phyloP scores from a whole-genome alignment of 108 stramenopile genomes.

The Licmophora abbreviata region DNA sequence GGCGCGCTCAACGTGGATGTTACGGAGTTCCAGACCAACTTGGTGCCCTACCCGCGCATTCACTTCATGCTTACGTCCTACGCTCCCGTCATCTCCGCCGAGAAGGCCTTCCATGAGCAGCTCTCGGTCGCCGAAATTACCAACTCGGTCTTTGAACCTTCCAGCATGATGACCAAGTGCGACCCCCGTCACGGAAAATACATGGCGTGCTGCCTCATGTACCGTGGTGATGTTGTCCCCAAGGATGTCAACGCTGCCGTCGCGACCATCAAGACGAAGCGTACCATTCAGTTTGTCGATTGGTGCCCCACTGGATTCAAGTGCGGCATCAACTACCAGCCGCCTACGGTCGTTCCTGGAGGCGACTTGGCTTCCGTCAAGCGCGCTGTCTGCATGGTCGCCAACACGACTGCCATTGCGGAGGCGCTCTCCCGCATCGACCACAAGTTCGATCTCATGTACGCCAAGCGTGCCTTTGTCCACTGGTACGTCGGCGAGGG shows the following conservation, averaged over 20 bases:
- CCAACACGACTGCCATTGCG: slow-evolving; percentile 99
- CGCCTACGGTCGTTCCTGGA: slow-evolving; percentile 91
- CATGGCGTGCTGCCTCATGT: slow-evolving; percentile 99
- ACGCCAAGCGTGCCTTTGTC: slow-evolving; percentile 99
- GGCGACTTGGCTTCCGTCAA: slow-evolving; percentile 92
- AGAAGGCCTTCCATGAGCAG: slow-evolving; percentile 90
- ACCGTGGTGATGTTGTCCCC: slow-evolving; percentile 93
- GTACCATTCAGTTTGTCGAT: slow-evolving; percentile 94
- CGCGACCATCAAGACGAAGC: slow-evolving; percentile 93
- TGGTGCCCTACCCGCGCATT: slow-evolving; percentile 95
- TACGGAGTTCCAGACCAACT: slow-evolving; percentile 95
- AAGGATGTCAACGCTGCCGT: slow-evolving; percentile 92
- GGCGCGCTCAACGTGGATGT: slow-evolving; percentile 94
- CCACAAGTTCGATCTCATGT: slow-evolving; percentile 99
- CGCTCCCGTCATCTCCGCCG: slow-evolving; percentile 87
- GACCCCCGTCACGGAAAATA: slow-evolving; percentile 98
- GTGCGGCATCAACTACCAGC: slow-evolving; percentile 99
- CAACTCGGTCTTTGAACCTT: slow-evolving; percentile 91
- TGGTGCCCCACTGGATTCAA: slow-evolving; percentile 98
- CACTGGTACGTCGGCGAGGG: slow-evolving; percentile 99
- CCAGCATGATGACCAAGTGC: slow-evolving; percentile 94
- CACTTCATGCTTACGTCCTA: slow-evolving; percentile 94
- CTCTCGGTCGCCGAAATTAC: slow-evolving; percentile 93
- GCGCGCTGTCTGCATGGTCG: slow-evolving; percentile 99
- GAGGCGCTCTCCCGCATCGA: slow-evolving; percentile 97